A percentile compares a stretch with the other conserved stretches of the same genome.
Evolutionary conservation across 768 basidiomycete genomes (phyloP).

Genomic region (Mycena haematopus): DNA sequence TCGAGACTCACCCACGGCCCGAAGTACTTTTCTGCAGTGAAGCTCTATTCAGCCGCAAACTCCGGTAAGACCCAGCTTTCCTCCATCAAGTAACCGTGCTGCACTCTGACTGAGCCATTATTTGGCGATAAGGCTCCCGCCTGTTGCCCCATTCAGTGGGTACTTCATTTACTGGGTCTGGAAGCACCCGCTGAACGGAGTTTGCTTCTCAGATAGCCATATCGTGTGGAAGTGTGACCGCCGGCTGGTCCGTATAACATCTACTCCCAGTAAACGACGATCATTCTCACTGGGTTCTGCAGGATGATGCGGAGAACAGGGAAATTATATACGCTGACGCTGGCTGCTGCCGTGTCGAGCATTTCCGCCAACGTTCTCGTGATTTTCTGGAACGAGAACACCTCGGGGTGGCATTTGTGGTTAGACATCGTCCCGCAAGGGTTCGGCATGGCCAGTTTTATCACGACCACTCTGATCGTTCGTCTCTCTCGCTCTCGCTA

Average conservation of each 20-base stretch:
- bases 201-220: conserved; percentile 65
- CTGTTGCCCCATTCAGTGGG: conserved; percentile 89
- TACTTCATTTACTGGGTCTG: conserved; percentile 22
- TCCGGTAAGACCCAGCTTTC: conserved; percentile 59
- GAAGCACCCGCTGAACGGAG: conserved; percentile 31
- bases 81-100: conserved; percentile 8
- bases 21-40: conserved; percentile 86
- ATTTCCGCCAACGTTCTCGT: conserved; percentile 67
- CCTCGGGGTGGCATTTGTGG: conserved; percentile 72
- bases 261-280: too few relatives aligned
- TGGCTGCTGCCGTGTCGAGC: conserved; percentile 66
- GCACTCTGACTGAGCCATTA: conserved; percentile 20
- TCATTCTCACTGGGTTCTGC: conserved; percentile 12
- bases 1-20: conserved; percentile 21
- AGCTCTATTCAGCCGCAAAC: conserved; percentile 66
- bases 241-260: conserved; percentile 50
- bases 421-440: conserved; percentile 81
- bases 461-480: conserved; percentile 88
- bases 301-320: conserved; percentile 90
- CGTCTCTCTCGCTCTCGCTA: conserved; percentile 36
- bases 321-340: conserved; percentile 79
- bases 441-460: conserved; percentile 83
- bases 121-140: conserved; percentile 66
- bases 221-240: conserved; percentile 83
- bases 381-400: conserved; percentile 68